Evolutionary conservation across 345 rosid genomes (phyloP), one percentile per base, ranked within the genome.

Genomic region (Corchorus olitorius): DNA sequence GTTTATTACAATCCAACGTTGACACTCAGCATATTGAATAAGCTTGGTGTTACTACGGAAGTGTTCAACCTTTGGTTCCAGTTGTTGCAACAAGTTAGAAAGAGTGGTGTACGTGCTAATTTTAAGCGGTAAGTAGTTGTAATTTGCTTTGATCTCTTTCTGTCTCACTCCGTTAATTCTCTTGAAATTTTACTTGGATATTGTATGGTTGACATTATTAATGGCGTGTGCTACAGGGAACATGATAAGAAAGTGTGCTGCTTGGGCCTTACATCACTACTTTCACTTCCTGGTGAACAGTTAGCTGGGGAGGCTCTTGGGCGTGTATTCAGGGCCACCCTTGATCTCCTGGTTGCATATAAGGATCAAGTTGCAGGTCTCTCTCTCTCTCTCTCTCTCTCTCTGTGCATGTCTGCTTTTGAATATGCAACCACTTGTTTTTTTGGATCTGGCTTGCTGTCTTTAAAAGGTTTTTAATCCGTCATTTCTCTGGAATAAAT

Each of bases 171-270:
- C 43, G 13, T 70, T 60, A 70, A 34, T 70, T 17, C 11, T 53
- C 16, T n/a, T 53, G 53, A 34, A 10, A 27, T 63, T 74, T 45
- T 16, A 19, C 33, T 50, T 62, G 2, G 43, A 64, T 17, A 75
- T 63, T 34, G 41, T 54, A 53, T 45, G 52, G 65, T n/a, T 61
- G 65, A 77, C 45, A 52, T 35, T 67, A 63, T 43, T 45, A 81
- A 60, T 75, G 43, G 58, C 77, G 70, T 72, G 50, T 66, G 48
- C 79, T 68, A 67, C 91, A 97, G 99, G 90, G 98, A 89, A 75
- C 94, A 97, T 74, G 97, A 90, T 79, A 97, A 97, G 84, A 97
- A 97, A 85, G 94, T 97, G 56, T 97, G 99, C 86, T 92, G 97
- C 86, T 85, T 97, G 90, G 99, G 99, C 46, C 86, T 97, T 89